A percentile compares a stretch with the other conserved stretches of the same genome.
Evolutionary conservation across 2,329 filamentous ascomycete genomes (phyloP).

Genomic region (Elsinoe ampelina): DNA sequence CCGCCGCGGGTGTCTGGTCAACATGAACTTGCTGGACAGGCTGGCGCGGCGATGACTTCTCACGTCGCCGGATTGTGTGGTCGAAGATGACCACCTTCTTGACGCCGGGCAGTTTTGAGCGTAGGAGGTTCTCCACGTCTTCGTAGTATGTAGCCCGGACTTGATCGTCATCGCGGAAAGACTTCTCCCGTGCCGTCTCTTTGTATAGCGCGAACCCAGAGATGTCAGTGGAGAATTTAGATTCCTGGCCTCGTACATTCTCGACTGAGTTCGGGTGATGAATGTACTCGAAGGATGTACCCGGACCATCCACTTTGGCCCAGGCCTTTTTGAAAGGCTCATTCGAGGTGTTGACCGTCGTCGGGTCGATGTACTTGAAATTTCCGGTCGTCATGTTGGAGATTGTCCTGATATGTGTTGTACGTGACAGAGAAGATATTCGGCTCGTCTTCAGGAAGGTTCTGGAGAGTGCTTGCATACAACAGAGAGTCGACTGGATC

Average conservation of each 20-base stretch:
- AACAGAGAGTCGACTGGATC: neutral
- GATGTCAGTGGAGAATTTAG: constrained; percentile 47
- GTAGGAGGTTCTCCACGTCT: constrained; percentile 51
- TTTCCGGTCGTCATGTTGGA: constrained; percentile 47
- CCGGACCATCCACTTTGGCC: constrained; percentile 55
- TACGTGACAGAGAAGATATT: no score
- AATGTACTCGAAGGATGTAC: constrained; percentile 43
- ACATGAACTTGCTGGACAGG: constrained; percentile 64
- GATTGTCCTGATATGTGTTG: neutral
- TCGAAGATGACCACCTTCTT: constrained; percentile 61
- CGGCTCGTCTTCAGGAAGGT: neutral
- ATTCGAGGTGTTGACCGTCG: constrained; percentile 25
- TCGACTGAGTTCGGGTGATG: constrained; percentile 41
- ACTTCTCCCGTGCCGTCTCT: constrained; percentile 44
- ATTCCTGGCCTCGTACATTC: constrained; percentile 45
- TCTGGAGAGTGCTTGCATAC: neutral
- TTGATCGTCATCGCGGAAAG: constrained; percentile 47
- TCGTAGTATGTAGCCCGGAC: constrained; percentile 51
- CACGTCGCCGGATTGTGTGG: constrained; percentile 56
- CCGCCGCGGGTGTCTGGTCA: constrained; percentile 58
- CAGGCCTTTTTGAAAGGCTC: constrained; percentile 43
- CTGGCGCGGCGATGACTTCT: constrained; percentile 47
- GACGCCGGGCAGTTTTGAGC: constrained; percentile 45
- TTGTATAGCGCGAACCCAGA: constrained; percentile 50
- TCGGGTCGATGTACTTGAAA: constrained; percentile 54